These are phyloP conservation scores for Pseudocercospora crystallina DNA, from an alignment of 2,329 filamentous ascomycete species.

Conservation along the genomic window DNA sequence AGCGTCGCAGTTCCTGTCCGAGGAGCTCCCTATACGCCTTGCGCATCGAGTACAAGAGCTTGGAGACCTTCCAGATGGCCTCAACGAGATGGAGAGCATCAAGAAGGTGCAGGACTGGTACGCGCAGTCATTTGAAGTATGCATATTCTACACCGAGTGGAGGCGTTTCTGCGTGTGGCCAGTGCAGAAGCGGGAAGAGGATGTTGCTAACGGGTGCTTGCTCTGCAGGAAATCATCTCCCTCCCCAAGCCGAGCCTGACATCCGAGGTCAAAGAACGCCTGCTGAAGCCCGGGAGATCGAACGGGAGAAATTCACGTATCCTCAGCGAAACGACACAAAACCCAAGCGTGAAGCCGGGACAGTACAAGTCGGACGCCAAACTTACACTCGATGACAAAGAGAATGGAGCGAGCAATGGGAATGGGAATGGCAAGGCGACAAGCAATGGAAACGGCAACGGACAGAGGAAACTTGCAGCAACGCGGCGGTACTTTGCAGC, in stretches of 20 bases:
- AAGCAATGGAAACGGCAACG: slow-evolving; percentile 48
- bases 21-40: slow-evolving; percentile 94
- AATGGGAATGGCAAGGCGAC: slow-evolving; percentile 50
- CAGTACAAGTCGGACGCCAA: slow-evolving; percentile 68
- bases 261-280: slow-evolving; percentile 72
- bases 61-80: slow-evolving; percentile 84
- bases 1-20: slow-evolving; percentile 95
- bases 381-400: slow-evolving; percentile 47
- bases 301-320: slow-evolving; percentile 63
- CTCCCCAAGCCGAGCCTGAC: slow-evolving; percentile 75
- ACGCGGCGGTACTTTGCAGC: slow-evolving; percentile 76
- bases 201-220: neutral
- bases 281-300: slow-evolving; percentile 66
- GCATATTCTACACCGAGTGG: slow-evolving; percentile 28
- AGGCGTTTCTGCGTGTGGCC: neutral
- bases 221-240: slow-evolving; percentile 79
- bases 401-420: slow-evolving; percentile 49
- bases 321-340: slow-evolving; percentile 79
- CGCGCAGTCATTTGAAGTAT: slow-evolving; percentile 96
- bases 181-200: no score
- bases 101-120: slow-evolving; percentile 97
- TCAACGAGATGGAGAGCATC: slow-evolving; percentile 98
- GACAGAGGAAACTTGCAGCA: slow-evolving; percentile 45
- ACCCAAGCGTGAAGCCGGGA: slow-evolving; percentile 82
- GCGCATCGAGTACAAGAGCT: slow-evolving; percentile 96